Conservation (phyloP, 2,329 filamentous ascomycete species). For the Chalara sp. region DNA sequence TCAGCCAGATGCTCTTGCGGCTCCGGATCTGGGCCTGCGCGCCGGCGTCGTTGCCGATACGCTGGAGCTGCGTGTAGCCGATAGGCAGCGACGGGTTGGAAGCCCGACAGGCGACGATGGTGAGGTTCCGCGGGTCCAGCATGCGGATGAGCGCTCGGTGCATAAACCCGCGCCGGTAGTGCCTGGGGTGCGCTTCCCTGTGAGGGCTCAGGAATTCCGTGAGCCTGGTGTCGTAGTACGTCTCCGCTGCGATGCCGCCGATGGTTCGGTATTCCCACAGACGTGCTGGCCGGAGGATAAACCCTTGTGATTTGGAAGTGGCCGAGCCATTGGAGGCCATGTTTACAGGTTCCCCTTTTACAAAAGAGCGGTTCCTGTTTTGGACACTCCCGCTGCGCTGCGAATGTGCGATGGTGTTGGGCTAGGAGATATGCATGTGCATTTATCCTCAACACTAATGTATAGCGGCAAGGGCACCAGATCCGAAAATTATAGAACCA, state of each 20-base stretch:
- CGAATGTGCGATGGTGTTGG: too few species aligned
- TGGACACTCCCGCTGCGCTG: too few species aligned
- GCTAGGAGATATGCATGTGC: too few species aligned
- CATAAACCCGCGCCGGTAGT: constrained; percentile 11
- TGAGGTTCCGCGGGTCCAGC: constrained; percentile 11
- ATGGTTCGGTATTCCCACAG: constrained; percentile 11
- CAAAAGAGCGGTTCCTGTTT: too few species aligned
- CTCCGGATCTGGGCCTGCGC: constrained; percentile 9
- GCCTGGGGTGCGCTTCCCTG: constrained; percentile 5
- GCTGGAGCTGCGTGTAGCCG: constrained; percentile 14
- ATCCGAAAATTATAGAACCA: too few species aligned
- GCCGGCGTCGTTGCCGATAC: constrained; percentile 16
- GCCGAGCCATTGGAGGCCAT: too few species aligned
- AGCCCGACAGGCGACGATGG: constrained; percentile 13
- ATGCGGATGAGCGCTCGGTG: constrained; percentile 11
- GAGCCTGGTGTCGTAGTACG: constrained; percentile 13
- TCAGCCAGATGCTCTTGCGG: constrained; percentile 2
- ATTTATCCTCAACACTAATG: too few species aligned
- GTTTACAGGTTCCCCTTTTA: too few species aligned
- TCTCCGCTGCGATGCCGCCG: constrained; percentile 13
- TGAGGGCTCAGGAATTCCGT: constrained; percentile 14
- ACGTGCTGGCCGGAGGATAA: constrained; percentile 13
- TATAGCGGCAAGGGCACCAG: too few species aligned
- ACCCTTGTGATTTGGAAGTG: neutral
- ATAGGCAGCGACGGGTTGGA: constrained; percentile 7